Conservation (phyloP, 495 filamentous ascomycete species). For the Durotheca rogersii region DNA sequence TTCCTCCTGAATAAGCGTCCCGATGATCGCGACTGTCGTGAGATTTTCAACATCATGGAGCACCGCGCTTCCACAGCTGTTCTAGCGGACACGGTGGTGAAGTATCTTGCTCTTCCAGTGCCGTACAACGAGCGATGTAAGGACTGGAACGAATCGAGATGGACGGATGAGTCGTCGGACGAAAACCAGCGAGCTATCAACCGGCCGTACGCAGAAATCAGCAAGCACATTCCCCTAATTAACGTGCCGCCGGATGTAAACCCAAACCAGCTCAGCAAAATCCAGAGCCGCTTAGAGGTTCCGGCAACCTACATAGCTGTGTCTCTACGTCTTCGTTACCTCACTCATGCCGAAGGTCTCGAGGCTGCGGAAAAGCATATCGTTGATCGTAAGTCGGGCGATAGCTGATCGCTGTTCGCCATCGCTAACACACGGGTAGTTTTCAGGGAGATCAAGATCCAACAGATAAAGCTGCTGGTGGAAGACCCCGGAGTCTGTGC, state of each 20-base stretch:
- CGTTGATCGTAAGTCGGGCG: conserved; percentile 15
- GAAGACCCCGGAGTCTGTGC: conserved; percentile 5
- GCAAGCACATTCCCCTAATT: conserved; percentile 6
- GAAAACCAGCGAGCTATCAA: conserved; percentile 5
- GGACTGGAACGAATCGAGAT: conserved; percentile 24
- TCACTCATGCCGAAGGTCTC: neutral
- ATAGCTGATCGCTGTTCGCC: neutral
- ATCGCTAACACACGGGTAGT: conserved; percentile 24
- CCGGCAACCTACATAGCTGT: conserved; percentile 16
- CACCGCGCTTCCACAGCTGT: conserved; percentile 37
- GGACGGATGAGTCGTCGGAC: neutral
- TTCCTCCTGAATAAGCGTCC: conserved; percentile 13
- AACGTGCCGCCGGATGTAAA: conserved; percentile 27
- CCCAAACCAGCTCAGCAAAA: conserved; percentile 8
- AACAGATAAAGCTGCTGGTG: conserved; percentile 18
- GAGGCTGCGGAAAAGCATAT: neutral
- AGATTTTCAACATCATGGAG: conserved; percentile 40
- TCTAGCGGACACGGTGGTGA: conserved; percentile 34
- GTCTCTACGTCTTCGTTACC: conserved; percentile 2
- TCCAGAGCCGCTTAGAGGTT: conserved; percentile 13
- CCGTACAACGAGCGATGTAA: conserved; percentile 18
- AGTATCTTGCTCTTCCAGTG: conserved; percentile 31
- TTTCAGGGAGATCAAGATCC: conserved; percentile 10
- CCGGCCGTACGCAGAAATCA: neutral
- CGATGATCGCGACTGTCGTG: conserved; percentile 24